Evolutionary conservation across 768 basidiomycete species (phyloP).

Genomic region (Chalciporus pseudorubinellus): DNA sequence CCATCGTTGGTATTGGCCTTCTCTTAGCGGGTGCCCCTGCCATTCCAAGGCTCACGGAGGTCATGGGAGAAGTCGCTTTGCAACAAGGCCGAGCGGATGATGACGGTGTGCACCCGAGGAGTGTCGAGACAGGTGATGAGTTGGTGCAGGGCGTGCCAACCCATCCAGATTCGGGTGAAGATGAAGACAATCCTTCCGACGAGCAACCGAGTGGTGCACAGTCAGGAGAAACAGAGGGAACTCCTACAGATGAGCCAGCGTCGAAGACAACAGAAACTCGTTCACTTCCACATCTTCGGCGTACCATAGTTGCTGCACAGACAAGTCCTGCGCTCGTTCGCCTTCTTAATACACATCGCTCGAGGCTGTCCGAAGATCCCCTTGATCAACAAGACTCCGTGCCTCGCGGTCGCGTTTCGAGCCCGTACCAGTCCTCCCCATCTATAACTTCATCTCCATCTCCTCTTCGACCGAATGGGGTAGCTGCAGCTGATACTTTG

Average conservation of each 20-base stretch:
- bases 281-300: conserved; percentile 34
- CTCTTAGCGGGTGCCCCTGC: conserved; percentile 74
- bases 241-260: conserved; percentile 14
- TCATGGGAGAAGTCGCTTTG: conserved; percentile 79
- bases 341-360: conserved; percentile 48
- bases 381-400: conserved; percentile 61
- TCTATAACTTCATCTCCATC: conserved; percentile 52
- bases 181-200: conserved; percentile 46
- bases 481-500: conserved; percentile 51
- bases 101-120: conserved; percentile 47
- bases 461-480: conserved; percentile 43
- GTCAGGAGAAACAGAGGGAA: conserved; percentile 11
- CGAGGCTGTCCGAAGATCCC: conserved; percentile 69
- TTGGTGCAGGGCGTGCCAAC: conserved; percentile 28
- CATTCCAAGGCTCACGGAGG: conserved; percentile 69
- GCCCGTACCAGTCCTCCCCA: conserved; percentile 71
- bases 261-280: conserved; percentile 9
- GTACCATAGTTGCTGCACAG: conserved; percentile 62
- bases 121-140: conserved; percentile 47
- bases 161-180: conserved; percentile 27
- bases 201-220: conserved; percentile 36
- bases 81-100: conserved; percentile 85
- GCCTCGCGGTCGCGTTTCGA: conserved; percentile 34
- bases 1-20: conserved; percentile 81
- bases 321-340: conserved; percentile 73